Evolutionary conservation across 2,329 filamentous ascomycete genomes (phyloP), one percentile per base, ranked within the genome.

Genomic region (Microcera coccophila): DNA sequence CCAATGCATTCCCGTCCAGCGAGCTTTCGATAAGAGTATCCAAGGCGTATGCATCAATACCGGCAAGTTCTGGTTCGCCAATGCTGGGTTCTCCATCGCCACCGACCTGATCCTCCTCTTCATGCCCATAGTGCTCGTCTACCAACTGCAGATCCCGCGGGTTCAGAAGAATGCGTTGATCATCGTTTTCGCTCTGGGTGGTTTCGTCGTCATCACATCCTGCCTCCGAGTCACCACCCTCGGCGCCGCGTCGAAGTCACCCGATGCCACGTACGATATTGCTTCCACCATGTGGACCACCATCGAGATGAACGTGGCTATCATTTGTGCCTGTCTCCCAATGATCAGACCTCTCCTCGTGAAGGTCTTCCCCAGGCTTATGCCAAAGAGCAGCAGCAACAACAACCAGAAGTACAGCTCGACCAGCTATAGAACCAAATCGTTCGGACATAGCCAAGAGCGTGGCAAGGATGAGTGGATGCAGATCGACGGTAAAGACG

Each of bases 11-110:
- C 59, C 53, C 45, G 59, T 77, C 19, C 42, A 53, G 1, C 62
- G 63, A 15, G 65, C 68, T 2, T 76, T 69, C 64, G 60, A 73
- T 47, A 67, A 66, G 43, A 52, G 50, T 3, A 50, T 67, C 18
- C 54, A 60, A 0, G 72, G 71, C 2, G 61, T 53, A 2, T 76
- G 72, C 57, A 68, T 75, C 49, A 62, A 69, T 44, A 61, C 67
- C 22, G 64, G 64, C 7, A 60, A 58, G 2, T 69, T 72, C 48
- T 76, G 72, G 72, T 69, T 71, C 44, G 65, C 69, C 36, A 74
- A 75, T 48, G 71, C 66, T 2, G 62, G 64, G 2, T 67, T 70
- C 48, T 73, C 70, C 44, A 69, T 74, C 33, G 44, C 64, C 9
- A 69, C 68, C n/a, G 71, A 75, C 39, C 39, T 73, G 7, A 52